Base-by-base conservation (phyloP, 768 basidiomycete genomes). In the Mycena capillaripes region DNA sequence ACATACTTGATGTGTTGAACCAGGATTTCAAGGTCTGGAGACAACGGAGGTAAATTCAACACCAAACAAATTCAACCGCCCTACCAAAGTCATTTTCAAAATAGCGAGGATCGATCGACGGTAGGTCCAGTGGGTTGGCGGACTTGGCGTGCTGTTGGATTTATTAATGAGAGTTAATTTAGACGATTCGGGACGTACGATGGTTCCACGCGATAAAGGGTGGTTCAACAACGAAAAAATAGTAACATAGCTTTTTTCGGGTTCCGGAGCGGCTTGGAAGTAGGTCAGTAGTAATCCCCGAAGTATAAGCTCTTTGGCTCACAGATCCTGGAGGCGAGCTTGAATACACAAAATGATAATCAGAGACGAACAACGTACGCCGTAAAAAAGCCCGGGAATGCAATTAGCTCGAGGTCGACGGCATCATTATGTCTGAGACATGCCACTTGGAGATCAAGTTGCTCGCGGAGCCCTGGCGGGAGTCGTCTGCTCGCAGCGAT, bases 121-220 rank as follows among this genome's bases (percentile, higher is more conserved):
- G 69, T 27, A 58, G 17, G 7, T 70, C 62, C 34, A 70, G 64
- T 11, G 69, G 69, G 48, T 64, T 36, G 19, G 42, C 9, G 34
- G 62, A 64, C 25, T 63, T 70, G 52, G 69, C 69, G 44, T 70
- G 69, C 69, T 70, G 32, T 44, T 44, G n/a, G 6, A 55, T 19
- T 36, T 21, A 9, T 42, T 23, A 6, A 29, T 40, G 27, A n/a
- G n/a, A n/a, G n/a, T n/a, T n/a, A n/a, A 36, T 6, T 48, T n/a
- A n/a, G n/a, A n/a, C n/a, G n/a, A n/a, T n/a, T n/a, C 8, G 46
- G 46, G 9, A 80, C 85, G 44, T 59, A 88, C 88, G 67, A 90
- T 86, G 0, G 85, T 82, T 1, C 89, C 89, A 16, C 88, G 79
- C 12, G 86, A 87, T 71, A 88, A 83, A 2, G 82, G 81, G 58